Evolutionary conservation across 768 basidiomycete genomes (phyloP), one percentile per base, ranked within the genome.

Genomic region (Collybiopsis confluens): DNA sequence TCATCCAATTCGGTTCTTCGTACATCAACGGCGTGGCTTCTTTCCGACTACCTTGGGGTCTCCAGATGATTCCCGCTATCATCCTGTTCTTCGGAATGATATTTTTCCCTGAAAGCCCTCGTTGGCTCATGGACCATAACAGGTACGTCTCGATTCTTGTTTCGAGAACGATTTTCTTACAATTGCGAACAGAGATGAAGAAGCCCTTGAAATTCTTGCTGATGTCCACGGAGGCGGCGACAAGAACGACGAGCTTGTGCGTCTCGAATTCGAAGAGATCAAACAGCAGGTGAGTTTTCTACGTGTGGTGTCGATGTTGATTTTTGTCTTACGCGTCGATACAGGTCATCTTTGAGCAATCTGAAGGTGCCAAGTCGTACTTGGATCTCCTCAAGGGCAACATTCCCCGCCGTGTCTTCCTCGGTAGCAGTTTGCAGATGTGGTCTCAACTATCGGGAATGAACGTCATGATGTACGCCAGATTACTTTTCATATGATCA

Each of bases 21-120:
- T 85, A 85, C 64, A 85, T 89, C 64, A 68, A 83, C 18, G 84
- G 86, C 28, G 73, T 65, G 11, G 85, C 86, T 0, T 87, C 86
- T 0, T 90, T 89, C 78, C 83, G 88, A 23, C 85, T 90, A 58
- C 88, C 88, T 9, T 88, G 86, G 86, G 85, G 84, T 53, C 68
- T 90, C 24, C 89, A 90, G 64, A 78, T 86, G 73, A 88, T 92
- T 49, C 88, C 88, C 21, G 90, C 85, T 6, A 76, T 88, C 54
- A 52, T 92, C 10, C 76, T 90, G 24, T 80, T 79, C 45, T 21
- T 79, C 7, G 86, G 88, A 42, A 89, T 91, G 86, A 46, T 74
- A 10, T 55, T 76, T 57, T 85, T 88, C 74, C 86, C 85, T 0
- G 85, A 86, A 60, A 82, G 79, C 43, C 88, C 89, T 4, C 80